Base-by-base conservation (phyloP, 2,329 filamentous ascomycete species). In the Colletotrichum agaves region DNA sequence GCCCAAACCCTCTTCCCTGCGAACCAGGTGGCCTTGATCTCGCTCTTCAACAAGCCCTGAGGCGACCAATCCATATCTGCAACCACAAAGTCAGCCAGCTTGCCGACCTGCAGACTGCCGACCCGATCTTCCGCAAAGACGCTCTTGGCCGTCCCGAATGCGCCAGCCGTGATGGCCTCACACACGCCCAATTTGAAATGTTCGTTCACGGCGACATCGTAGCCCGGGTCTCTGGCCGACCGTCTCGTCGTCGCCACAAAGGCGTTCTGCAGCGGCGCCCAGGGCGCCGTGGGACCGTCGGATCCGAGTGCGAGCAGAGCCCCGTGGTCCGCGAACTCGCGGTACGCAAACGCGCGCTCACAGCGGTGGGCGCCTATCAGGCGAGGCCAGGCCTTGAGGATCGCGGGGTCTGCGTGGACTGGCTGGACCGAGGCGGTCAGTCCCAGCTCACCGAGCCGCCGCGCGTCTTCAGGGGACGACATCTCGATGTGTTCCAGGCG, bases 401-500 rank as follows among this genome's bases (percentile, higher is more conserved):
- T 87, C 1, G 85, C 83, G 10, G 86, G 86, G 71, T 85, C 83
- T 2, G 82, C 78, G 69, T 85, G 83, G 7, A 84, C 83, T 3
- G 83, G 81, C 72, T 85, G 82, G 31, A 85, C 78, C 4, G 81
- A 83, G 5, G 83, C 83, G 21, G 82, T 84, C 74, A 88, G 86
- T 39, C 85, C 83, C 11, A 86, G 76, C 52, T 76, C 72, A 4
- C 85, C 86, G 6, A 88, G 78, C 8, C 85, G 77, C 13, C 75
- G 79, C 3, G 84, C 86, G 72, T 88, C 86, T 53, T 78, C 78
- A 2, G 80, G 79, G 0, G 79, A 79, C 0, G 85, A 79, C 56
- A 88, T 78, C 75, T 88, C 86, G 17, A 88, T 78, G 73, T 88
- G 86, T 76, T 88, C 86, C 71, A 88, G 85, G 10, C 86, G 81